These are phyloP conservation scores for Erythrophleum ivorense DNA, from an alignment of 331 rosid genomes.

Conservation along the genomic window DNA sequence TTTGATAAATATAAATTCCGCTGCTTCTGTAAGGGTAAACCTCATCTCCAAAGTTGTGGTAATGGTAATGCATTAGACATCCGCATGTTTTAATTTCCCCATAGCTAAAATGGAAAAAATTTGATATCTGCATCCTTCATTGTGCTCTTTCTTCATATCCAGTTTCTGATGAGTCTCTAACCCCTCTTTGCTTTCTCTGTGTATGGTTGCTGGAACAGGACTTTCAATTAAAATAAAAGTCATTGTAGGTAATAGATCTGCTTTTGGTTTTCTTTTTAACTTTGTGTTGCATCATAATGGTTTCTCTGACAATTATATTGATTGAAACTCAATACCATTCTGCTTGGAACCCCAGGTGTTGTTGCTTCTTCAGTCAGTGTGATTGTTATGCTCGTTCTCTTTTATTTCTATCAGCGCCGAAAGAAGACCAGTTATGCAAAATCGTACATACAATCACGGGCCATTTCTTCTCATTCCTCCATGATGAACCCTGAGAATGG, in stretches of 20 bases:
- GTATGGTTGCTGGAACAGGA: constrained; percentile 26
- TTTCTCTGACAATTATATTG: background rate
- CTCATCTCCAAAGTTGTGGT: constrained; percentile 54
- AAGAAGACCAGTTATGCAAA: constrained; percentile 41
- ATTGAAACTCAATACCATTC: background rate
- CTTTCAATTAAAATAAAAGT: background rate
- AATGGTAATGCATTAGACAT: constrained; percentile 50
- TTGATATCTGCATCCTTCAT: background rate
- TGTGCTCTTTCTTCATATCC: background rate
- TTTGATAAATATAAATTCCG: constrained; percentile 42
- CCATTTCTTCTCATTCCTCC: constrained; percentile 52
- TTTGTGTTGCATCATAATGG: background rate
- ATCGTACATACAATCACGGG: constrained; percentile 42
- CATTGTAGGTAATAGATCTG: constrained; percentile 55
- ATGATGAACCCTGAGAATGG: constrained; percentile 55
- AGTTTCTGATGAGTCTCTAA: background rate
- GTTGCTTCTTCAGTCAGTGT: constrained; percentile 12
- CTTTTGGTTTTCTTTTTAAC: background rate
- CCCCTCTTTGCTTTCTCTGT: constrained; percentile 9
- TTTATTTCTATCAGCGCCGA: constrained; percentile 33
- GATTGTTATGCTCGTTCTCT: background rate
- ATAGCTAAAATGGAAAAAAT: background rate
- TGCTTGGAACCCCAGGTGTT: constrained; percentile 36
- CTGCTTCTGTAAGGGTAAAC: constrained; percentile 61
- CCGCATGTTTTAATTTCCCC: background rate